phyloP scores from a whole-genome alignment of 345 rosid species.

The Cochlearia excelsa region DNA sequence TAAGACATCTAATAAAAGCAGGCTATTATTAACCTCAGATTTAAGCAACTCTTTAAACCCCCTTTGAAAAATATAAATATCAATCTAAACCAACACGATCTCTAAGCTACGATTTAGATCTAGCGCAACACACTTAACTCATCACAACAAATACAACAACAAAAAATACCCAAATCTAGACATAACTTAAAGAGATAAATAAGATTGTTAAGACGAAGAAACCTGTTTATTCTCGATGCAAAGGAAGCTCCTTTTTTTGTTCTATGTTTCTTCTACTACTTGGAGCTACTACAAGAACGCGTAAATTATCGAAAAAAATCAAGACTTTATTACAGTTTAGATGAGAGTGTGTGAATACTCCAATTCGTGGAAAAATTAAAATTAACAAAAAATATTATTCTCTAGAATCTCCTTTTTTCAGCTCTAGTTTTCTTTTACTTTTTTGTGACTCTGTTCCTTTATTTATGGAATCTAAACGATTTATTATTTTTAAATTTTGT shows the following conservation, averaged over 20 bases:
- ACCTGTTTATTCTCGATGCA: slow-evolving; percentile 31
- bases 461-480: slow-evolving; percentile 29
- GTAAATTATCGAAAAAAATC: slow-evolving; percentile 21
- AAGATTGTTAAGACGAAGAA: slow-evolving; percentile 11
- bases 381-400: background rate
- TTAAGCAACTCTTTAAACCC: slow-evolving; percentile 25
- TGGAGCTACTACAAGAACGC: slow-evolving; percentile 30
- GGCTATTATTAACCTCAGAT: slow-evolving; percentile 25
- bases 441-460: slow-evolving; percentile 35
- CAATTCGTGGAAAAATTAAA: slow-evolving; percentile 10
- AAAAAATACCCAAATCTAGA: slow-evolving; percentile 19
- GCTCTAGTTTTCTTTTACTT: slow-evolving; percentile 14
- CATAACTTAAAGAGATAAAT: slow-evolving; percentile 23
- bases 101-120: slow-evolving; percentile 31
- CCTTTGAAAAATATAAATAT: slow-evolving; percentile 7
- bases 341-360: slow-evolving; percentile 21
- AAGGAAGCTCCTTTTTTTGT: slow-evolving; percentile 1
- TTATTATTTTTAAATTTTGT: slow-evolving; percentile 3
- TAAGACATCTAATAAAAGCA: slow-evolving; percentile 20
- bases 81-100: slow-evolving; percentile 20
- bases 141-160: background rate
- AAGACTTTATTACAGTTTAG: slow-evolving; percentile 12
- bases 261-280: slow-evolving; percentile 9
- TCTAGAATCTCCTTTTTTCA: background rate
- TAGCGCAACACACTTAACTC: slow-evolving; percentile 6